Percentiles rank a stretch among this genome's conserved stretches.
Evolutionary conservation across 139 green algal species (phyloP).

Genomic region (Coelastrella sp.): DNA sequence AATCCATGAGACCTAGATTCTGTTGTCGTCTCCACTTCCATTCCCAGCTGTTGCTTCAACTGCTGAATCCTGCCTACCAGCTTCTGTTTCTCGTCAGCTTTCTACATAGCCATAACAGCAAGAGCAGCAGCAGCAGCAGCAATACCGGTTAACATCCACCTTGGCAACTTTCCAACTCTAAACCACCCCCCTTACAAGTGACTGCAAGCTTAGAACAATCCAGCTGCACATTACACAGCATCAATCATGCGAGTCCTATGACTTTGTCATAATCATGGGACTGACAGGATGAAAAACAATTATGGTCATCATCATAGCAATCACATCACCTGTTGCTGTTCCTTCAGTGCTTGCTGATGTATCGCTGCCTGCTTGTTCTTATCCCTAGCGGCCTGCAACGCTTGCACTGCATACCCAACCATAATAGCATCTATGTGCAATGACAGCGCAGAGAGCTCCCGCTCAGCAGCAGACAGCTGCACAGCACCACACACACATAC

Average conservation of each 20-base stretch:
- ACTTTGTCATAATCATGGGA: too few species aligned
- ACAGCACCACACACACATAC: too few species aligned
- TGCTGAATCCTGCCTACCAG: neutral
- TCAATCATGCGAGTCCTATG: too few species aligned
- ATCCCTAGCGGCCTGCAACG: neutral
- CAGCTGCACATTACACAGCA: too few species aligned
- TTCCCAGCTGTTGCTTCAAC: constrained; percentile 14
- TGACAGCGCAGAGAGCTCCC: constrained; percentile 6
- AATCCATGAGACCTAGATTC: neutral
- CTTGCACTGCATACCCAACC: constrained; percentile 30
- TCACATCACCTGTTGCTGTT: constrained; percentile 28
- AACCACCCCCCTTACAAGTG: too few species aligned
- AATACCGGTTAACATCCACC: too few species aligned
- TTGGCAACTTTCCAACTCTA: too few species aligned
- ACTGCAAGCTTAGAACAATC: too few species aligned
- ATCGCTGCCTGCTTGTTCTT: neutral
- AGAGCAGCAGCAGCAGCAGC: too few species aligned
- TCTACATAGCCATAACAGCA: neutral
- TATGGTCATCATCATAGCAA: neutral
- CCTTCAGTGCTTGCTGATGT: constrained; percentile 20
- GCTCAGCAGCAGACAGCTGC: constrained; percentile 23
- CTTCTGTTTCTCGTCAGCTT: neutral
- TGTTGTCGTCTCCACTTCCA: neutral
- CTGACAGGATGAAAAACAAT: too few species aligned
- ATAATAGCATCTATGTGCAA: constrained; percentile 24